Evolutionary conservation across 192 early-diverging fungal genomes (phyloP), one percentile per base, ranked within the genome.

Genomic region (Coemansia pectinata): DNA sequence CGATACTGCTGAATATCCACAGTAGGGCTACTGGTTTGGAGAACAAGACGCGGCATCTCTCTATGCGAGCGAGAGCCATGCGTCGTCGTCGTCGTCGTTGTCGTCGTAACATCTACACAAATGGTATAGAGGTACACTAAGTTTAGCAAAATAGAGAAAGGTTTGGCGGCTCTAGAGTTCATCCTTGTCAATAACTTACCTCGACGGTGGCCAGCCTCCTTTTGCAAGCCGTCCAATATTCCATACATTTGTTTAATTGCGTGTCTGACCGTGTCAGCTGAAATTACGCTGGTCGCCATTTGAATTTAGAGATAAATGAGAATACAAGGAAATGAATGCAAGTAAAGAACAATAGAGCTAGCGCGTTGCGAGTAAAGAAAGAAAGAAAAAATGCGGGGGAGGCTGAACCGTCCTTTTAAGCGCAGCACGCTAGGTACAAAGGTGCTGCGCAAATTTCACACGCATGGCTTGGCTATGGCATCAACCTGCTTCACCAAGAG

Each of bases 221-320:
- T 53, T 21, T 77, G 71, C 9, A 82, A 39, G 40, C 15, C 14
- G 58, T 58, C 69, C 27, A 82, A 68, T n/a, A 77, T 73, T 17
- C 57, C 67, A 62, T 67, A 67, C 61, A 77, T 65, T n/a, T 82
- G 67, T 25, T 58, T 52, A 27, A 82, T 60, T 11, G 79, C 71
- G 4, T 41, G 5, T 44, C 62, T 61, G 61, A 81, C 68, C 17
- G 67, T 61, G 25, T 71, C 73, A 27, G 67, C 42, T 14, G 44
- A 41, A 41, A 76, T 58, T 5, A 70, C 66, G 29, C 67, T 67
- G 25, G 34, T 69, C 39, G 65, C 36, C 60, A 64, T 71, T 36
- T 14, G 61, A 12, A 17, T 19, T 29, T 41, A 65, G 50, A 52
- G 36, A 65, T 15, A 23, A 64, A 63, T 21, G 33, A 38, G 14